These are phyloP conservation scores for Naegleria gruberi DNA, from an alignment of 208 protist species.

Conservation along the genomic window DNA sequence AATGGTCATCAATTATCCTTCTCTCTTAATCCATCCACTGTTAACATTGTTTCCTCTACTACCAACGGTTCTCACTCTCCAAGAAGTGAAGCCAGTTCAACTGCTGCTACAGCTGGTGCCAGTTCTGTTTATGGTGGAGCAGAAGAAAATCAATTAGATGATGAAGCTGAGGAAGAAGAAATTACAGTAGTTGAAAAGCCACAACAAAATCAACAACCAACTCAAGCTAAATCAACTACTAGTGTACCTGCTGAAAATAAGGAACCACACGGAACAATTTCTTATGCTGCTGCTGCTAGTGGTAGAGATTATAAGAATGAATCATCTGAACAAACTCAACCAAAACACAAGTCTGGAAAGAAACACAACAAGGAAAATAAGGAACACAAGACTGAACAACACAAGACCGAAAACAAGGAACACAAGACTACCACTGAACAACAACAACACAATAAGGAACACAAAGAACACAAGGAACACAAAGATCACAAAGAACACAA, in stretches of 20 bases:
- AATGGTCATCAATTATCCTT: not conserved
- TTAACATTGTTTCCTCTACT: not conserved
- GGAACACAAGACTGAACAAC: too few relatives aligned
- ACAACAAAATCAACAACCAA: not conserved
- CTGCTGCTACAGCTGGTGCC: not conserved
- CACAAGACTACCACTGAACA: not conserved
- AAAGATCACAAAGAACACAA: not conserved
- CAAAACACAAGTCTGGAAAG: not conserved
- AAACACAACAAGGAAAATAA: not conserved
- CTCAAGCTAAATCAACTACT: not conserved
- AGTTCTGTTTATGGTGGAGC: not conserved
- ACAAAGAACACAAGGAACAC: not conserved
- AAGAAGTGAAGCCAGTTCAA: not conserved
- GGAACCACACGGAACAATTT: not conserved
- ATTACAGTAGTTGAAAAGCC: not conserved
- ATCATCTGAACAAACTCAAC: not conserved
- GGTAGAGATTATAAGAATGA: not conserved
- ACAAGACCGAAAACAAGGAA: not conserved
- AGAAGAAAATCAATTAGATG: not conserved
- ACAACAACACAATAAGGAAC: not conserved
- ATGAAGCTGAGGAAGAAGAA: not conserved
- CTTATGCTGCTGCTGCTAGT: not conserved
- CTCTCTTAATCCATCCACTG: not conserved
- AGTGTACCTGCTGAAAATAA: not conserved
- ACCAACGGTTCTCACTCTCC: not conserved